Percentiles rank a stretch among this genome's conserved stretches.
Conservation (phyloP, 805 yeast genomes). For the Ogataea allantospora region DNA sequence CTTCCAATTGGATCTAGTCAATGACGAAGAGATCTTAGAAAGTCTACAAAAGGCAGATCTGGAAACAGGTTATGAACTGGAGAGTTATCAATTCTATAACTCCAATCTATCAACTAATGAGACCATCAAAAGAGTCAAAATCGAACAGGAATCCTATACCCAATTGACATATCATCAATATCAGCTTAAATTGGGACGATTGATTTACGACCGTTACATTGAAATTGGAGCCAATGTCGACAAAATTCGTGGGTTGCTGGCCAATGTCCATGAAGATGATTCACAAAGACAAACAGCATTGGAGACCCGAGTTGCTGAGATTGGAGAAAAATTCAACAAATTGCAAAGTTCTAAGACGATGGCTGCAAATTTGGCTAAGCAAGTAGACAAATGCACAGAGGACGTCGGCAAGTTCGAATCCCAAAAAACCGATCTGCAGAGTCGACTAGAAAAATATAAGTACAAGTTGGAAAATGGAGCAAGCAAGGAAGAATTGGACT, state of each 20-base stretch:
- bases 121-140: conserved; percentile 25
- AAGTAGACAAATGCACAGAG: conserved; percentile 31
- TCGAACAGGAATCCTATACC: conserved; percentile 5
- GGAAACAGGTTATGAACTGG: conserved; percentile 12
- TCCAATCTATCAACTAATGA: conserved; percentile 13
- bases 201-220: conserved; percentile 36
- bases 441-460: conserved; percentile 13
- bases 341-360: conserved; percentile 34
- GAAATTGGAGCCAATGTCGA: conserved; percentile 28
- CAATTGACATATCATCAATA: conserved; percentile 24
- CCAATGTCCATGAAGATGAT: conserved; percentile 34
- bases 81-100: conserved; percentile 19
- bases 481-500: conserved; percentile 10
- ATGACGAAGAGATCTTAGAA: conserved; percentile 17
- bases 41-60: conserved; percentile 21
- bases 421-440: conserved; percentile 9
- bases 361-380: conserved; percentile 29
- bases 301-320: conserved; percentile 39
- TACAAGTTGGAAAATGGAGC: background rate
- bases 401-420: conserved; percentile 28
- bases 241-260: conserved; percentile 22
- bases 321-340: conserved; percentile 42
- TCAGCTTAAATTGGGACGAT: conserved; percentile 37
- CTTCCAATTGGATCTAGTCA: conserved; percentile 12
- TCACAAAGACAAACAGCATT: conserved; percentile 39